These are phyloP conservation scores for Cicer chorassanicum DNA, from an alignment of 306 rosid species.

Conservation along the genomic window DNA sequence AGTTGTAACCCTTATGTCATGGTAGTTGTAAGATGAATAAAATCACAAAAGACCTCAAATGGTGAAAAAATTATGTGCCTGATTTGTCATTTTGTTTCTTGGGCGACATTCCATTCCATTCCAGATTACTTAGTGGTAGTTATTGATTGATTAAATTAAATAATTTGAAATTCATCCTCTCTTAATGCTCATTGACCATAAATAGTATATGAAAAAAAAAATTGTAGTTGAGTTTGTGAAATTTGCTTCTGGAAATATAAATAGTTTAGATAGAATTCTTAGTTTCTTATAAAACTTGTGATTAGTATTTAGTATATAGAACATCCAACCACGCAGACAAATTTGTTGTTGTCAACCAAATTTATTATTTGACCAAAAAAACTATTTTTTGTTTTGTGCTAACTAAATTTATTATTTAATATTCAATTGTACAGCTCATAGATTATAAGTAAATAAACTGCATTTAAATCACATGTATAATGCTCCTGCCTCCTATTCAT, in stretches of 20 bases:
- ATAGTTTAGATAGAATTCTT: background rate
- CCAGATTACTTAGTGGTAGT: background rate
- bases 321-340: slow-evolving; percentile 31
- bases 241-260: slow-evolving; percentile 31
- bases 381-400: slow-evolving; percentile 17
- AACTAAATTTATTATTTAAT: slow-evolving; percentile 10
- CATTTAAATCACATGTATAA: slow-evolving; percentile 39
- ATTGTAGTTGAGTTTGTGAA: slow-evolving; percentile 12
- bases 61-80: slow-evolving; percentile 29
- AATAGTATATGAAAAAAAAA: background rate
- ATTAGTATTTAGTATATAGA: slow-evolving; percentile 3
- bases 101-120: background rate
- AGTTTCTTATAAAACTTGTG: slow-evolving; percentile 10
- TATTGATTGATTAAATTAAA: slow-evolving; percentile 19
- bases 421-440: slow-evolving; percentile 18
- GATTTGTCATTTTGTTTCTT: slow-evolving; percentile 39
- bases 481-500: background rate
- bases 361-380: background rate
- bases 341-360: slow-evolving; percentile 36
- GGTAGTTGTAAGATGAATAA: slow-evolving; percentile 21
- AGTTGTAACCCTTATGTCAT: slow-evolving; percentile 22
- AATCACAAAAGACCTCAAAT: slow-evolving; percentile 37
- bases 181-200: slow-evolving; percentile 36
- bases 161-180: slow-evolving; percentile 32
- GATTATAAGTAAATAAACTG: slow-evolving; percentile 26